Percentiles rank a stretch among this genome's conserved stretches.
Conservation (phyloP, 2,329 filamentous ascomycete species). For the Botrytis sinoallii region DNA sequence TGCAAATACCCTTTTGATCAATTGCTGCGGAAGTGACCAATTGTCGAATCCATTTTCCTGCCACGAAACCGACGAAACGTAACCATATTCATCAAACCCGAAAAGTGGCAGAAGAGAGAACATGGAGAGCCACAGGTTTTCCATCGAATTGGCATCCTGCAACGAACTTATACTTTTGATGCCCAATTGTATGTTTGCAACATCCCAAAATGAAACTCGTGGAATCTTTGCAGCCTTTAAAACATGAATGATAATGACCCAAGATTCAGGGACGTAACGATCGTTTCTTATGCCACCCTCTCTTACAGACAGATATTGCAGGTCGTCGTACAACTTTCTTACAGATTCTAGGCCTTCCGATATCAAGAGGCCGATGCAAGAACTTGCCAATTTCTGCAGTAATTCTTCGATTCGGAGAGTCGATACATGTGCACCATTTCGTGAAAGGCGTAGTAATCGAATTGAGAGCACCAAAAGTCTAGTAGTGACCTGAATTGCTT, state of each 20-base stretch:
- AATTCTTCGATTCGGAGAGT: constrained; percentile 47
- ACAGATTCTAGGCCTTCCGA: constrained; percentile 45
- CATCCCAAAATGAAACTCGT: constrained; percentile 58
- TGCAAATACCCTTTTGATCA: constrained; percentile 56
- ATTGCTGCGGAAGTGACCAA: constrained; percentile 57
- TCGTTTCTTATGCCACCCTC: constrained; percentile 53
- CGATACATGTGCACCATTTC: constrained; percentile 20
- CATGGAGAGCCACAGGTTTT: constrained; percentile 55
- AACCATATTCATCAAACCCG: constrained; percentile 56
- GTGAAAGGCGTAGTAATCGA: constrained; percentile 45
- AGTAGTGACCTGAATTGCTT: constrained; percentile 25
- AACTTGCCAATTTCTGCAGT: constrained; percentile 44
- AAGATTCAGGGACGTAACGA: constrained; percentile 48
- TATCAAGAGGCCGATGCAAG: constrained; percentile 43
- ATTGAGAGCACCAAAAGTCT: constrained; percentile 39
- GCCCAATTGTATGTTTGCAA: constrained; percentile 47
- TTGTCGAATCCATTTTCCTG: constrained; percentile 49
- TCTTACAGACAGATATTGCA: constrained; percentile 46
- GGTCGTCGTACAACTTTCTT: constrained; percentile 46
- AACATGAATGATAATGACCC: constrained; percentile 56
- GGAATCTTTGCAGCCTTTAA: constrained; percentile 51
- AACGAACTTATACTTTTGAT: constrained; percentile 38
- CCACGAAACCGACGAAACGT: constrained; percentile 44
- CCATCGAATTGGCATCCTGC: constrained; percentile 48
- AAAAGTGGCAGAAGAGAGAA: constrained; percentile 60